These are phyloP conservation scores for Scutellaria minor DNA, from an alignment of 257 asterid genomes.

Conservation along the genomic window DNA sequence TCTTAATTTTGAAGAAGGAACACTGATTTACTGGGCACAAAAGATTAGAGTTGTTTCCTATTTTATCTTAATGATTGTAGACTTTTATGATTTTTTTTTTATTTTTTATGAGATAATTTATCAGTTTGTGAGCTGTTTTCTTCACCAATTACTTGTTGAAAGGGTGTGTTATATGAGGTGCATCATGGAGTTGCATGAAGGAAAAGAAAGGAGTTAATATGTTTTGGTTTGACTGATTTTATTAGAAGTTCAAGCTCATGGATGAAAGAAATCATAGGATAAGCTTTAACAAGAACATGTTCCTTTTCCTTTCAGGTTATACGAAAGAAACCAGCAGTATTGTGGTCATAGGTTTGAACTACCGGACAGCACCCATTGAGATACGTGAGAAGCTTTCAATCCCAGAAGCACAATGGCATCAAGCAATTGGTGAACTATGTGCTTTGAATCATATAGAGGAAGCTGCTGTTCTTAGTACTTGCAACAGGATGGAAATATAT, in stretches of 20 bases:
- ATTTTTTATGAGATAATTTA: background rate
- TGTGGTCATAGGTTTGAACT: constrained; percentile 78
- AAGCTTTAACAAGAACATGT: constrained; percentile 20
- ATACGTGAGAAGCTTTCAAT: constrained; percentile 87
- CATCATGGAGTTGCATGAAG: constrained; percentile 11
- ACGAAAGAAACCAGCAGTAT: constrained; percentile 79
- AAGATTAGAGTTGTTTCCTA: constrained; percentile 16
- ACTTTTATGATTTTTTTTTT: background rate
- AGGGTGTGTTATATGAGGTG: background rate
- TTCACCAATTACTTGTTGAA: background rate
- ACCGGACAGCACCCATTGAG: constrained; percentile 80
- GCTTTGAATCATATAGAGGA: constrained; percentile 84
- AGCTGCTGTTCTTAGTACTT: constrained; percentile 95
- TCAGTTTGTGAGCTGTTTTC: constrained; percentile 12
- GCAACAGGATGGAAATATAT: constrained; percentile 89
- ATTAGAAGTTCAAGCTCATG: constrained; percentile 7
- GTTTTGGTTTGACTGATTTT: background rate
- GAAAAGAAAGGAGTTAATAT: background rate
- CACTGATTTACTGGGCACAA: constrained; percentile 17
- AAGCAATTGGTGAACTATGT: constrained; percentile 76
- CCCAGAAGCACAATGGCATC: constrained; percentile 92
- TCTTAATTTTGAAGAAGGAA: too few relatives aligned
- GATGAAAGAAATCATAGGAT: constrained; percentile 18
- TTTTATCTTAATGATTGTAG: constrained; percentile 20
- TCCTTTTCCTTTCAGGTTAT: constrained; percentile 64